A percentile compares a stretch with the other conserved stretches of the same genome.
These are phyloP conservation scores for Curvularia sp. DNA, from an alignment of 2,329 filamentous ascomycete genomes.

Conservation along the genomic window DNA sequence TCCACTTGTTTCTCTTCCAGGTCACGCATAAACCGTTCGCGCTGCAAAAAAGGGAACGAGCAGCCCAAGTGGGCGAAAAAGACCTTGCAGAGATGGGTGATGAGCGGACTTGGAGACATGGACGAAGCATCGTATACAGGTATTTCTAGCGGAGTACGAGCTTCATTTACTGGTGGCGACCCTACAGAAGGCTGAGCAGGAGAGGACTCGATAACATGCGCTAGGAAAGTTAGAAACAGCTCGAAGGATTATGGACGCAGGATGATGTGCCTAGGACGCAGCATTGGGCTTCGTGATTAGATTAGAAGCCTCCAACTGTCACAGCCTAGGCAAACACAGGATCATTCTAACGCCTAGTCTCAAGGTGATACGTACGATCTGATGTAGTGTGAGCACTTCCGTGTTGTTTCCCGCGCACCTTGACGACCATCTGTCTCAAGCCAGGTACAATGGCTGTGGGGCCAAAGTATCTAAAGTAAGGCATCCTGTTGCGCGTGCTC, in stretches of 20 bases:
- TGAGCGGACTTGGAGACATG: conserved; percentile 74
- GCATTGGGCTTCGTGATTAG: neutral
- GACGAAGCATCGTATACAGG: conserved; percentile 81
- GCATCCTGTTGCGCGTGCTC: conserved; percentile 70
- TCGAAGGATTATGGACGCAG: neutral
- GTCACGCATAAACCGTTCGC: conserved; percentile 74
- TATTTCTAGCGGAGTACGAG: conserved; percentile 53
- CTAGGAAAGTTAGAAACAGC: conserved; percentile 16
- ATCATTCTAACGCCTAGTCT: neutral
- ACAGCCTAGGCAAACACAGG: neutral
- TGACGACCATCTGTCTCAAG: conserved; percentile 90
- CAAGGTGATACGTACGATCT: conserved; percentile 42
- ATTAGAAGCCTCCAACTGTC: neutral
- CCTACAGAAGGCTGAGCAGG: conserved; percentile 41
- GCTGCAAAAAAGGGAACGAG: conserved; percentile 82
- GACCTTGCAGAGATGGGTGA: conserved; percentile 76
- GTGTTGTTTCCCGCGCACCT: conserved; percentile 70
- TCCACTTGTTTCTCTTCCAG: conserved; percentile 82
- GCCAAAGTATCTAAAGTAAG: conserved; percentile 90
- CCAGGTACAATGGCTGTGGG: conserved; percentile 90
- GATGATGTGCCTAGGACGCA: neutral
- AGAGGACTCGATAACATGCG: conserved; percentile 44
- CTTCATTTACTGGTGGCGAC: conserved; percentile 46
- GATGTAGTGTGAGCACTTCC: conserved; percentile 66
- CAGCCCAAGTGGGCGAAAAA: conserved; percentile 86